Conservation (phyloP, 2,329 filamentous ascomycete genomes). For the Monosporascus sp. region DNA sequence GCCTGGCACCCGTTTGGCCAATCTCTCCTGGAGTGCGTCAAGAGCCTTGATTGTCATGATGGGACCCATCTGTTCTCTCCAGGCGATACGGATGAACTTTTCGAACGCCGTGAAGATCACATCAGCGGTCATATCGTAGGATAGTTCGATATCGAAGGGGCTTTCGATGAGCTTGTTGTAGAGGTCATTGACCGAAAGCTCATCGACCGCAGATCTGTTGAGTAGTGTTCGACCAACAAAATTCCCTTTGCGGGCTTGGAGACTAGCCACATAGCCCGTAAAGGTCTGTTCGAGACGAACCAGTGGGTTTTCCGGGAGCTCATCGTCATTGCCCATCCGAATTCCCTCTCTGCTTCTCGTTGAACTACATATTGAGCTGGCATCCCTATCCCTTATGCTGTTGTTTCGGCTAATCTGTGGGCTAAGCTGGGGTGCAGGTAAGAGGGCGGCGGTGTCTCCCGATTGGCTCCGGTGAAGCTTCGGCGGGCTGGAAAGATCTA, state of each 20-base stretch:
- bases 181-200: conserved; percentile 78
- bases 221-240: conserved; percentile 75
- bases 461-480: conserved; percentile 38
- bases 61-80: conserved; percentile 82
- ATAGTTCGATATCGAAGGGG: conserved; percentile 70
- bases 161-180: conserved; percentile 86
- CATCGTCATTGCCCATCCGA: conserved; percentile 43
- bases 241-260: conserved; percentile 82
- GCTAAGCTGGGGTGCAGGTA: conserved; percentile 30
- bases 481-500: conserved; percentile 30
- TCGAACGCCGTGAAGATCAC: conserved; percentile 89
- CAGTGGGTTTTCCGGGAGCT: conserved; percentile 58
- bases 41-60: conserved; percentile 71
- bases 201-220: conserved; percentile 65
- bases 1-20: conserved; percentile 61
- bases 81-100: conserved; percentile 83
- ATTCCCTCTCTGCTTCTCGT: conserved; percentile 43
- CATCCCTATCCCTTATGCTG: conserved; percentile 42
- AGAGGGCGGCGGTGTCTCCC: conserved; percentile 28
- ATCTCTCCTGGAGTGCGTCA: conserved; percentile 66
- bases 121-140: conserved; percentile 72
- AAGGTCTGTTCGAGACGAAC: conserved; percentile 79
- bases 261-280: conserved; percentile 72
- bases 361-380: conserved; percentile 49
- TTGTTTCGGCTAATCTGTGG: conserved; percentile 38